These are phyloP conservation scores for Fusarium virguliforme DNA, from an alignment of 2,329 filamentous ascomycete species.

Conservation along the genomic window DNA sequence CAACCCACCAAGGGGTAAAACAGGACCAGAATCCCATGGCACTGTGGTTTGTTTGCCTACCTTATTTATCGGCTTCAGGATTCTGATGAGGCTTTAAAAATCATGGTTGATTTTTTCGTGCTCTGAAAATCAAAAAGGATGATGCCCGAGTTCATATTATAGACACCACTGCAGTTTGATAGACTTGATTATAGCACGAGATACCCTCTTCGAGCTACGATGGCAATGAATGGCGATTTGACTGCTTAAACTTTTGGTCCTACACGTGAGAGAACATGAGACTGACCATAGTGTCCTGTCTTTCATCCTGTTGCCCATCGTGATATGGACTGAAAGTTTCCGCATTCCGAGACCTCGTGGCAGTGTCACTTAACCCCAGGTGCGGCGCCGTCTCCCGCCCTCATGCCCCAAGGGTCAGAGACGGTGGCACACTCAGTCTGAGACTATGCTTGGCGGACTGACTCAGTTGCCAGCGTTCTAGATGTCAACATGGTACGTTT, in stretches of 20 bases:
- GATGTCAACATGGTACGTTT: not conserved
- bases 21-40: conserved; percentile 16
- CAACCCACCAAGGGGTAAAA: not conserved
- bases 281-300: no score
- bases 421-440: conserved; percentile 6
- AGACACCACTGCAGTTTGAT: conserved; percentile 33
- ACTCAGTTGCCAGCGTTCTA: not conserved
- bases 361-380: not conserved
- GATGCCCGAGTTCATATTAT: conserved; percentile 33
- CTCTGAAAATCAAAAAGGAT: conserved; percentile 29
- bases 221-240: conserved; percentile 43
- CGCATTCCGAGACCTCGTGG: not conserved
- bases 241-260: conserved; percentile 18
- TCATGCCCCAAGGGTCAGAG: not conserved
- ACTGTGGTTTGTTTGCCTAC: conserved; percentile 31
- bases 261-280: no score
- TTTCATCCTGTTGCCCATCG: no score
- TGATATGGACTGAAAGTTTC: not conserved
- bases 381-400: not conserved
- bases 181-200: conserved; percentile 33
- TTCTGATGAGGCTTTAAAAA: conserved; percentile 30
- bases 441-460: conserved; percentile 5
- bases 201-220: conserved; percentile 50
- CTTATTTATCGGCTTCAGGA: conserved; percentile 30
- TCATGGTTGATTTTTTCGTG: conserved; percentile 15